A percentile compares a stretch with the other conserved stretches of the same genome.
phyloP scores from a whole-genome alignment of 768 basidiomycete species.

The Termitomyces sp. region DNA sequence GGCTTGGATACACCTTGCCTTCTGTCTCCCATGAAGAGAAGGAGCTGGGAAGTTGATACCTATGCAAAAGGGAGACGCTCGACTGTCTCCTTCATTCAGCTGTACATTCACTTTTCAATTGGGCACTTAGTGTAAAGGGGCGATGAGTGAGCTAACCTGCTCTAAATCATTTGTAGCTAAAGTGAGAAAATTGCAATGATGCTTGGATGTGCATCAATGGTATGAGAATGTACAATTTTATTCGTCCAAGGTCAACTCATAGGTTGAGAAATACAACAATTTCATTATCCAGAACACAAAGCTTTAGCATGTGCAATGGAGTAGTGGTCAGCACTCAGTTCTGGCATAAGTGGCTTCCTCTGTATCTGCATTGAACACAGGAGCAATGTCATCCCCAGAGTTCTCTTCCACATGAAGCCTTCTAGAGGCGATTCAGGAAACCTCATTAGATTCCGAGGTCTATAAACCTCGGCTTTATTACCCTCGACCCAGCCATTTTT shows the following conservation, averaged over 20 bases:
- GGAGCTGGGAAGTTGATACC: slow-evolving; percentile 2
- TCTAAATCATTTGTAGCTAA: not conserved
- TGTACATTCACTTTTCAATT: slow-evolving; percentile 4
- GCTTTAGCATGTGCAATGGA: not conserved
- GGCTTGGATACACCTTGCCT: slow-evolving; percentile 7
- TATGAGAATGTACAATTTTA: slow-evolving; percentile 4
- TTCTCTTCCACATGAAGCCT: too few relatives aligned
- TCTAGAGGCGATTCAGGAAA: too few relatives aligned
- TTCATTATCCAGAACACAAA: slow-evolving; percentile 10
- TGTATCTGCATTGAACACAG: too few relatives aligned
- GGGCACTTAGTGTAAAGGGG: not conserved
- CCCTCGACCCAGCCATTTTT: too few relatives aligned
- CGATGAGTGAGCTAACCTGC: not conserved
- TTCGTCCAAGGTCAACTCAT: not conserved
- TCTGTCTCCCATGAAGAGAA: slow-evolving; percentile 4
- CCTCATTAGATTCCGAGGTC: too few relatives aligned
- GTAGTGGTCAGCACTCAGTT: not conserved
- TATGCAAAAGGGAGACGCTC: not conserved
- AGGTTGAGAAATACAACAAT: slow-evolving; percentile 9
- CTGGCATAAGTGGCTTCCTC: too few relatives aligned
- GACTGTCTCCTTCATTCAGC: not conserved
- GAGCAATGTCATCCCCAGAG: too few relatives aligned
- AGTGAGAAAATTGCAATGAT: slow-evolving; percentile 15
- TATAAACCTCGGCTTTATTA: too few relatives aligned
- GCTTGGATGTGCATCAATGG: slow-evolving; percentile 27